These are phyloP conservation scores for Macrophomina tecta DNA, from an alignment of 2,329 filamentous ascomycete genomes.

Conservation along the genomic window DNA sequence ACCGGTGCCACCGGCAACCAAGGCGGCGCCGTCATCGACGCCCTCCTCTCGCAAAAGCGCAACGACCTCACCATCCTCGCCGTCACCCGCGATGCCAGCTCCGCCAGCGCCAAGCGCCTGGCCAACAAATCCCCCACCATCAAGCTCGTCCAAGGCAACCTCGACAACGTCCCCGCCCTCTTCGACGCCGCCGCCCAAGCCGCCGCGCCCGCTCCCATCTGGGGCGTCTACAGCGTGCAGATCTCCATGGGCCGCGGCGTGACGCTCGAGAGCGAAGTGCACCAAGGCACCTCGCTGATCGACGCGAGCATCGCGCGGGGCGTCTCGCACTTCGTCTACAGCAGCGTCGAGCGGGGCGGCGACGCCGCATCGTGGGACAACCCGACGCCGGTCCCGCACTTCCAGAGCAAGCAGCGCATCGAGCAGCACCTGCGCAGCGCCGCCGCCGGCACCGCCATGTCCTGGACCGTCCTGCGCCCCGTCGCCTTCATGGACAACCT, in stretches of 20 bases:
- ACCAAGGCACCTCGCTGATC: conserved; percentile 45
- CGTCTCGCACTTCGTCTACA: conserved; percentile 46
- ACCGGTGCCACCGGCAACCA: conserved; percentile 56
- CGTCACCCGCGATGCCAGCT: conserved; percentile 63
- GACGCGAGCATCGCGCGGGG: conserved; percentile 39
- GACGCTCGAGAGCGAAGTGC: conserved; percentile 36
- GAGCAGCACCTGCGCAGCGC: conserved; percentile 64
- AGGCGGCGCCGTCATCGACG: conserved; percentile 51
- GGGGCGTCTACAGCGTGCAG: conserved; percentile 43
- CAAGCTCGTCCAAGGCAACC: conserved; percentile 62
- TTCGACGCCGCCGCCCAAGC: conserved; percentile 54
- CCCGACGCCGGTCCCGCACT: conserved; percentile 65
- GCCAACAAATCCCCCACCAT: conserved; percentile 54
- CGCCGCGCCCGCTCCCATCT: conserved; percentile 32
- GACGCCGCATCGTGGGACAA: conserved; percentile 48
- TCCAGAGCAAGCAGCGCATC: conserved; percentile 64
- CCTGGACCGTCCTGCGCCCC: conserved; percentile 67
- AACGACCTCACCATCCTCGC: conserved; percentile 60
- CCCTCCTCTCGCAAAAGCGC: conserved; percentile 46
- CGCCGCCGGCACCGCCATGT: conserved; percentile 55
- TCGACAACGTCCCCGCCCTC: conserved; percentile 55
- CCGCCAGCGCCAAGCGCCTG: conserved; percentile 58
- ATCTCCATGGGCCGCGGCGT: conserved; percentile 25
- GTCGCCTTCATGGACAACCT: conserved; percentile 69
- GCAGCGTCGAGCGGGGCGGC: conserved; percentile 41